These are phyloP conservation scores for Murraya paniculata DNA, from an alignment of 345 rosid genomes.

Conservation along the genomic window DNA sequence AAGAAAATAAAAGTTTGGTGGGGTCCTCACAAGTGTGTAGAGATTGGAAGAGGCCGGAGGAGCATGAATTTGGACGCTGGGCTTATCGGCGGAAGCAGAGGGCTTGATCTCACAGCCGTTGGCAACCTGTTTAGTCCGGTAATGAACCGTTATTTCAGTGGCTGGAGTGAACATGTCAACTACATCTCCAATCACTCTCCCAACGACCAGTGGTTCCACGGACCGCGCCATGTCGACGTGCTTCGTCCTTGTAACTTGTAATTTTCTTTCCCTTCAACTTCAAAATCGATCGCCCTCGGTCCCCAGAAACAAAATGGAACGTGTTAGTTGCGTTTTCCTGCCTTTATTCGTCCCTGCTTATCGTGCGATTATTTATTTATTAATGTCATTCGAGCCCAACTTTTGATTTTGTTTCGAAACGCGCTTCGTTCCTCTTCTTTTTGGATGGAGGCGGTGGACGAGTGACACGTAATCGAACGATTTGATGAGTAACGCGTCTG, in stretches of 20 bases:
- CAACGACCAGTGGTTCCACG: slow-evolving; percentile 28
- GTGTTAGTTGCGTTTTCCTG: no score
- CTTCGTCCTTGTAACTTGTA: no score
- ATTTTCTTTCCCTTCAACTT: no score
- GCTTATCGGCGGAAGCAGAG: slow-evolving; percentile 17
- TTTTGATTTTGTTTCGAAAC: neutral
- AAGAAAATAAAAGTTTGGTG: neutral
- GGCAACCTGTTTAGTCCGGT: slow-evolving; percentile 19
- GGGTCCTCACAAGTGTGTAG: slow-evolving; percentile 21
- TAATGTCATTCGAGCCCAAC: neutral
- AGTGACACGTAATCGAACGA: slow-evolving; percentile 1
- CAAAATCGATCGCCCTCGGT: no score
- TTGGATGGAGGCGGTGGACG: neutral
- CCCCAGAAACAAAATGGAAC: no score
- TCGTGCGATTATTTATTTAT: no score
- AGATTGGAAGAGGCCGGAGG: slow-evolving; percentile 14
- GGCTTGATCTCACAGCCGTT: slow-evolving; percentile 36
- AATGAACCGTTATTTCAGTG: slow-evolving; percentile 21
- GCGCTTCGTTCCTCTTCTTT: neutral
- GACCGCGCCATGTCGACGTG: slow-evolving; percentile 21
- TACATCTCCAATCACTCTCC: slow-evolving; percentile 34
- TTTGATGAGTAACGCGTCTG: neutral
- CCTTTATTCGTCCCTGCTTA: no score
- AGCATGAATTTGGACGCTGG: slow-evolving; percentile 8
- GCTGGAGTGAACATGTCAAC: slow-evolving; percentile 25